Evolutionary conservation across 2,329 filamentous ascomycete genomes (phyloP).

Genomic region (Pseudogymnoascus sp.): DNA sequence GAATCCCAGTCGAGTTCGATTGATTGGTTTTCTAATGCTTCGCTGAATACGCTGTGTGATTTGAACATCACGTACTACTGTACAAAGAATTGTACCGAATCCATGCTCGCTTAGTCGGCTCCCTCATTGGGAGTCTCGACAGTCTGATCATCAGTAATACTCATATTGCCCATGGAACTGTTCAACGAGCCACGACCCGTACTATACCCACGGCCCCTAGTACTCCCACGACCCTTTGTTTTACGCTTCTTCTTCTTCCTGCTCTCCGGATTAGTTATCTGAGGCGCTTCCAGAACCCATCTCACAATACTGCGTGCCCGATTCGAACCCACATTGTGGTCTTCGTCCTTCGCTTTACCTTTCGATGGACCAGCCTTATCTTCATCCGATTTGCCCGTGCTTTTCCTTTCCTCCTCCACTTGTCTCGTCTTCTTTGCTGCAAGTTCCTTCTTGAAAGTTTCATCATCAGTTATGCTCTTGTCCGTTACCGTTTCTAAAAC

Average conservation of each 20-base stretch:
- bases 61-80: background rate
- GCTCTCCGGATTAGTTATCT: conserved; percentile 4
- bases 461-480: conserved; percentile 61
- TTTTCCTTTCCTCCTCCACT: conserved; percentile 45
- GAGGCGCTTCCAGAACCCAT: conserved; percentile 60
- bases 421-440: conserved; percentile 52
- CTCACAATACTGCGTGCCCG: conserved; percentile 60
- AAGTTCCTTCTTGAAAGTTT: conserved; percentile 57
- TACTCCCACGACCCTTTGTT: background rate
- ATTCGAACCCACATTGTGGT: conserved; percentile 64
- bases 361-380: conserved; percentile 46
- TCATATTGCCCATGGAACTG: background rate
- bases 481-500: conserved; percentile 62
- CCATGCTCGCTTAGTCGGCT: background rate
- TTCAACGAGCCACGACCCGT: background rate
- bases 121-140: background rate
- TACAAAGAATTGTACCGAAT: background rate
- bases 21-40: conserved; percentile 1
- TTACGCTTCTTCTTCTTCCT: background rate
- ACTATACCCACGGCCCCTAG: background rate
- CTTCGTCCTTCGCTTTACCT: conserved; percentile 34
- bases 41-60: conserved; percentile 4
- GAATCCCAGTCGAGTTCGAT: background rate
- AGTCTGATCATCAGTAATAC: background rate
- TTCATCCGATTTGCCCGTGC: conserved; percentile 31